Conservation (phyloP, 495 filamentous ascomycete species). For the Opeltia flavorubescens region DNA sequence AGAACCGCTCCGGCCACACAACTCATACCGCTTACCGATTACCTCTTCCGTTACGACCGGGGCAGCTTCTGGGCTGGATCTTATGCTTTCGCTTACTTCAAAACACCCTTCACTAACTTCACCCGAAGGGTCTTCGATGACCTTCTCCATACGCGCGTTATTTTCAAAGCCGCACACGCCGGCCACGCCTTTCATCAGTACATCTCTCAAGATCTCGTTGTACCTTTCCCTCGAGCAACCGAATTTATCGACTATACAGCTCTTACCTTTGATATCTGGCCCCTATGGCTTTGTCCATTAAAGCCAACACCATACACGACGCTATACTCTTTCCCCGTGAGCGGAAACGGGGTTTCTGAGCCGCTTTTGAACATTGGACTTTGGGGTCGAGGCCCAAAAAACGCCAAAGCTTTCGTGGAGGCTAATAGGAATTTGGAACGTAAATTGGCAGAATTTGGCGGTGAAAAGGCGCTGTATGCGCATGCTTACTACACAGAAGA, state of each 20-base stretch:
- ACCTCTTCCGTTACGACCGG: constrained; percentile 50
- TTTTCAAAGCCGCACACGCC: constrained; percentile 42
- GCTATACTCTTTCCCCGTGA: constrained; percentile 22
- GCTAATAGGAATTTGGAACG: constrained; percentile 52
- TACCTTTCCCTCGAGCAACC: constrained; percentile 31
- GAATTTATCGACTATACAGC: constrained; percentile 35
- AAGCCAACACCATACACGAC: constrained; percentile 20
- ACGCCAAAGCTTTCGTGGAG: constrained; percentile 26
- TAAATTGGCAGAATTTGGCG: constrained; percentile 48
- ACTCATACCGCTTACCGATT: constrained; percentile 39
- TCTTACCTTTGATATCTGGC: constrained; percentile 33
- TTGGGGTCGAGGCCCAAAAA: constrained; percentile 31
- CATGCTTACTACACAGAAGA: constrained; percentile 38
- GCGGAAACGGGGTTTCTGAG: constrained; percentile 3
- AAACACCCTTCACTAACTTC: constrained; percentile 36
- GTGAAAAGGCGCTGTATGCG: constrained; percentile 48
- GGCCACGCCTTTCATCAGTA: constrained; percentile 31
- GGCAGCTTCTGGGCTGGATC: constrained; percentile 44
- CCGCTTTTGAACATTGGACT: constrained; percentile 41
- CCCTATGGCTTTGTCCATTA: constrained; percentile 46
- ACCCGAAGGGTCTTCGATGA: constrained; percentile 38
- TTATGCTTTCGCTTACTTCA: constrained; percentile 40
- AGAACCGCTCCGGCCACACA: constrained; percentile 21
- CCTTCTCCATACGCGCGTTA: constrained; percentile 39
- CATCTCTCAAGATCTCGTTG: constrained; percentile 43